Evolutionary conservation across 2,329 filamentous ascomycete genomes (phyloP), one percentile per base, ranked within the genome.

Genomic region (Cytospora schulzeri): DNA sequence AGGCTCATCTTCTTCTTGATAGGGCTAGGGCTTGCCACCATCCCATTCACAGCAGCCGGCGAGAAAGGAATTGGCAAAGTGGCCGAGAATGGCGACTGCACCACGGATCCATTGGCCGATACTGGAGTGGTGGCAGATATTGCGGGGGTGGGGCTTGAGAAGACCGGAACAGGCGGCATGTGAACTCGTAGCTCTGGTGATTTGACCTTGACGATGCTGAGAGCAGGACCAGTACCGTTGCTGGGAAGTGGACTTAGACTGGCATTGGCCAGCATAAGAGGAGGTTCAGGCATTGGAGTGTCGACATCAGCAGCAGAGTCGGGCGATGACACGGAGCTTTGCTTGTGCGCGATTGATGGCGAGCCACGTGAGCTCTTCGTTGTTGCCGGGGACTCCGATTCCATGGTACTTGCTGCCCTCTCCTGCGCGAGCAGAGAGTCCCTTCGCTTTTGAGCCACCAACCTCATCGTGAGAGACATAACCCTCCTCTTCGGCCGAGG

Each of bases 1-100:
- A 89, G 73, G 67, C 85, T 89, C 45, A 90, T 76, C 73, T 89
- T 89, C 79, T 90, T 89, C 75, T 88, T 88, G 35, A 86, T 77
- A 2, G 87, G 87, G 67, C 85, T 88, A 3, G 85, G 84, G 26
- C 81, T 79, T 12, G 79, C 79, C 7, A 73, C 73, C 11, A 77
- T 69, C 17, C 81, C 79, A 63, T 83, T 85, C 38, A 79, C 71
- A 0, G 76, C 69, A 0, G 78, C 67, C 8, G 78, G 71, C 4
- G 76, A 71, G 60, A 86, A 83, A 0, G 82, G 77, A 55, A 75
- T 81, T 0, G 79, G 68, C 35, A 79, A 70, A 60, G 72, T 77
- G 29, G 70, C 70, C 2, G 80, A 78, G 61, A 84, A 81, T 0
- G 86, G 84, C 0, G 86, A 87, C 60, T 85, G 81, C 1, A 76